These are phyloP conservation scores for Xylaria cubensis DNA, from an alignment of 495 filamentous ascomycete genomes.

Conservation along the genomic window DNA sequence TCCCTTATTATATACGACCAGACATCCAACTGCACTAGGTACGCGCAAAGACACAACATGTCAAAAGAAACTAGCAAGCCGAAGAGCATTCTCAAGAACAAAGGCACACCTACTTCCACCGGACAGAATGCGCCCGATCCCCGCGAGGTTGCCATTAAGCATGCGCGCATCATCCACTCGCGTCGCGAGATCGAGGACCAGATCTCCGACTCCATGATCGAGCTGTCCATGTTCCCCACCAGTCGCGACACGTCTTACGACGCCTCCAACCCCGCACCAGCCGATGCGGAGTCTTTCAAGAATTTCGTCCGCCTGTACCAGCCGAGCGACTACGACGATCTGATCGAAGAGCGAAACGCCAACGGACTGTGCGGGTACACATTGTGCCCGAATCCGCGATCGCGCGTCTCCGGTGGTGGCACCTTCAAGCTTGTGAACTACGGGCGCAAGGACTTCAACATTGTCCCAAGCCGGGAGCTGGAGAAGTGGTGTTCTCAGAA, in stretches of 20 bases:
- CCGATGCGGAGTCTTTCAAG: slow-evolving; percentile 66
- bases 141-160: slow-evolving; percentile 74
- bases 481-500: slow-evolving; percentile 88
- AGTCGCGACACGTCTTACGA: slow-evolving; percentile 58
- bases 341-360: slow-evolving; percentile 86
- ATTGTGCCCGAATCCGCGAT: slow-evolving; percentile 68
- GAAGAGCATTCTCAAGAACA: slow-evolving; percentile 66
- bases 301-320: slow-evolving; percentile 71
- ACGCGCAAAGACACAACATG: not conserved
- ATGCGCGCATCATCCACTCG: slow-evolving; percentile 79
- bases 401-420: slow-evolving; percentile 49
- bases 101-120: slow-evolving; percentile 36
- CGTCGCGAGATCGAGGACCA: slow-evolving; percentile 72
- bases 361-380: slow-evolving; percentile 80
- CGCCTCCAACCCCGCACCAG: slow-evolving; percentile 62
- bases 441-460: slow-evolving; percentile 59
- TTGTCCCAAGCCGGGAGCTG: slow-evolving; percentile 65
- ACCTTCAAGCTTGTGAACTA: slow-evolving; percentile 55
- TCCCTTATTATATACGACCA: not conserved
- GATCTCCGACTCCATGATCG: slow-evolving; percentile 65
- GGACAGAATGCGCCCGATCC: slow-evolving; percentile 37
- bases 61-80: slow-evolving; percentile 36
- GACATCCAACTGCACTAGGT: not conserved
- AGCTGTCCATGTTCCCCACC: slow-evolving; percentile 70
- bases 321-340: slow-evolving; percentile 82